Conservation (phyloP, 192 early-diverging fungal species). For the Coemansia aciculifera region DNA sequence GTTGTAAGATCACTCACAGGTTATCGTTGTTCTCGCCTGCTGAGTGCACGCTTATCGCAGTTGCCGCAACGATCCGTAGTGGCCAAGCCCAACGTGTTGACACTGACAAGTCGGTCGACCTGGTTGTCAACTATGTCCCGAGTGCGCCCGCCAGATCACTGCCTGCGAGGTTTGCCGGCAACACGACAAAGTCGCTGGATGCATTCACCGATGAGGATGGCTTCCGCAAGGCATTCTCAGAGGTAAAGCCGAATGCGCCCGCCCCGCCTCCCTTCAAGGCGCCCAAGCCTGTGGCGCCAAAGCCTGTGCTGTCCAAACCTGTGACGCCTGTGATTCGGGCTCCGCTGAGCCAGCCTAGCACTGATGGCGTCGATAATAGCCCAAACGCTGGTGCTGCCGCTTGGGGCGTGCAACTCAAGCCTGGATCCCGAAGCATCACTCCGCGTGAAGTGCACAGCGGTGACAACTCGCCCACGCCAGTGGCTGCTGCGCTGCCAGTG, state of each 20-base stretch:
- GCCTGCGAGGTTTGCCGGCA: conserved; percentile 40
- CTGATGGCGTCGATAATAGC: conserved; percentile 33
- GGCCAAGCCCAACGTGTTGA: conserved; percentile 48
- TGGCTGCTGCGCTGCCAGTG: neutral
- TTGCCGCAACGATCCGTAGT: conserved; percentile 45
- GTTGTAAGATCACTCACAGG: conserved; percentile 40
- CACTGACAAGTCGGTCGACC: conserved; percentile 35
- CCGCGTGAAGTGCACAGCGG: conserved; percentile 1
- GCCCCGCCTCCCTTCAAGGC: conserved; percentile 36
- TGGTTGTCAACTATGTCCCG: conserved; percentile 49
- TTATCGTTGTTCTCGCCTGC: conserved; percentile 43
- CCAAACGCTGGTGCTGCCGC: conserved; percentile 45
- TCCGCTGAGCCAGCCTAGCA: conserved; percentile 3
- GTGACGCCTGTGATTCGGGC: neutral
- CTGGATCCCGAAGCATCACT: conserved; percentile 9
- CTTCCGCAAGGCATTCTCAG: conserved; percentile 48
- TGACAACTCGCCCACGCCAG: neutral
- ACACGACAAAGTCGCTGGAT: conserved; percentile 34
- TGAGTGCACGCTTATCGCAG: conserved; percentile 49
- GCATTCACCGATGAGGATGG: conserved; percentile 47
- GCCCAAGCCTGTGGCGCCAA: conserved; percentile 19
- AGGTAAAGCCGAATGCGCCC: conserved; percentile 42
- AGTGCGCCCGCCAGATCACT: conserved; percentile 39
- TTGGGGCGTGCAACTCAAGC: conserved; percentile 49
- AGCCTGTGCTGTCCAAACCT: conserved; percentile 10